Base-by-base conservation (phyloP, 495 filamentous ascomycete species). In the Penicillium canariense region DNA sequence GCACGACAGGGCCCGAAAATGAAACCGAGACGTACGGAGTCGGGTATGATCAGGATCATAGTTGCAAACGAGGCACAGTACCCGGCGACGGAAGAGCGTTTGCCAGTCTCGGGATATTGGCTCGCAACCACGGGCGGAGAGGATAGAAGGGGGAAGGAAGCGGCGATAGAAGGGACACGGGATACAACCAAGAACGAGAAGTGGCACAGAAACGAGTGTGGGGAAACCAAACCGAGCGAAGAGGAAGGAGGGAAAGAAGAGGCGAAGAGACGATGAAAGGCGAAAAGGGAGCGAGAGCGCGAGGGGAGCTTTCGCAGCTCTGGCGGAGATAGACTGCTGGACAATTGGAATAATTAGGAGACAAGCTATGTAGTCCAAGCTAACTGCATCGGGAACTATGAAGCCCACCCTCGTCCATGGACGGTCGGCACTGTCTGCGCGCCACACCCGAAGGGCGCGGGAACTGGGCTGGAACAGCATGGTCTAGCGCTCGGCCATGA, bases 41-140 rank as follows among this genome's bases (percentile, higher is more conserved):
- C 35, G 23, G 23, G 36, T 46, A 49, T 52, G 46, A 45, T 48
- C 30, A 59, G 47, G 58, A 40, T 60, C 58, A 67, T 67, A 53
- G 36, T 58, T 56, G 40, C 42, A 40, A 34, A 39, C 28, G 28
- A 30, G n/a, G n/a, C 42, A 51, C 22, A n/a, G n/a, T n/a, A n/a
- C 46, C 40, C 32, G 48, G 23, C 34, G 22, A 50, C 46, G 50
- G 56, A 46, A 36, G n/a, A 48, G 47, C 57, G 61, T 58, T 56
- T 55, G 60, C 53, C 43, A 44, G 55, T 53, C 44, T 48, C 46
- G 51, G 48, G 45, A 45, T 38, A 28, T 25, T 31, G 32, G 26
- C 22, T 23, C 9, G 30, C 5, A 10, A 34, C 9, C 7, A 56
- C 26, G 32, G 20, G 30, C 46, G 48, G 8, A 44, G 48, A 12